A percentile compares a stretch with the other conserved stretches of the same genome.
Conservation (phyloP, 495 filamentous ascomycete genomes). For the Wilcoxina mikolae region DNA sequence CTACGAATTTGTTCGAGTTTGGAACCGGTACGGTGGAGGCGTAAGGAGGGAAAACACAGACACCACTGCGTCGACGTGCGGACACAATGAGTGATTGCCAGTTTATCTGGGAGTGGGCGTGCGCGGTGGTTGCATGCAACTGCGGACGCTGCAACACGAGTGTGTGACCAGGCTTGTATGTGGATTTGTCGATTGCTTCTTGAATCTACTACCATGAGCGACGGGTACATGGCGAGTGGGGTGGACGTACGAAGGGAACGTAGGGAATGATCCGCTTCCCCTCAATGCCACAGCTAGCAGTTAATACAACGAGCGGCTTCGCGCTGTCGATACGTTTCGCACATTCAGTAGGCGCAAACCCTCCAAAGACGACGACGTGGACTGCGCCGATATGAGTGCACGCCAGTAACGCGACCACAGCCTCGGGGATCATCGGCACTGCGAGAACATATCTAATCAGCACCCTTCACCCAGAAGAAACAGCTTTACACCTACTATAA, state of each 20-base stretch:
- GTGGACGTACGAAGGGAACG: conserved; percentile 15
- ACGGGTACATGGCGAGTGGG: neutral
- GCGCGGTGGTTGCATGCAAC: conserved; percentile 52
- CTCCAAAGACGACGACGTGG: conserved; percentile 84
- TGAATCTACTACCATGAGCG: conserved; percentile 14
- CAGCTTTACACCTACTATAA: conserved; percentile 51
- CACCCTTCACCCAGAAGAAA: neutral
- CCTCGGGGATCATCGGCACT: conserved; percentile 95
- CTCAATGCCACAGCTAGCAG: conserved; percentile 85
- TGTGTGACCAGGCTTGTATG: conserved; percentile 36
- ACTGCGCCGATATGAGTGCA: conserved; percentile 70
- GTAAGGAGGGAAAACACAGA: neutral
- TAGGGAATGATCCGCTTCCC: conserved; percentile 43
- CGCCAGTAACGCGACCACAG: conserved; percentile 70
- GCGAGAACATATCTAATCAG: neutral
- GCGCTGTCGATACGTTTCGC: conserved; percentile 82
- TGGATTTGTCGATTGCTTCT: conserved; percentile 36
- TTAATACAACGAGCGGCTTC: conserved; percentile 59
- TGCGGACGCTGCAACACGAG: conserved; percentile 46
- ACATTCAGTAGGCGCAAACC: conserved; percentile 65
- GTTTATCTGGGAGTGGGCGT: conserved; percentile 50
- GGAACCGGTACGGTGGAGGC: neutral
- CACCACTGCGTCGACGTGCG: conserved; percentile 42
- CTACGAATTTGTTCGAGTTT: conserved; percentile 4
- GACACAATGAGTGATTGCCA: conserved; percentile 66